Evolutionary conservation across 148 eudicot genomes (phyloP).

Genomic region (Camellia lanceoleosa): DNA sequence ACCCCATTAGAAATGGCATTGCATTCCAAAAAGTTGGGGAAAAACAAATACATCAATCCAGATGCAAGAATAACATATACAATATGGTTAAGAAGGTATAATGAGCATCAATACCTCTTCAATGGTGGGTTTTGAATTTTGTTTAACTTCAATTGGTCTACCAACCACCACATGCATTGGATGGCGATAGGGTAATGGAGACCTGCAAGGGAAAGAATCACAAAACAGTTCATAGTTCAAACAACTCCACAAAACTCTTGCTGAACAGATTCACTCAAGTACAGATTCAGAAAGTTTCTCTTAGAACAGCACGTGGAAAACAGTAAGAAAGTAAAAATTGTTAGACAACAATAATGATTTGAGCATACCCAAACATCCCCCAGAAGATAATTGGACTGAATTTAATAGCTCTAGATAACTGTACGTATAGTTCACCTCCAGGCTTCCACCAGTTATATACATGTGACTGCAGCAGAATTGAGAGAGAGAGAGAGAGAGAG

Average conservation of each 20-base stretch:
- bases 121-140: slow-evolving; percentile 53
- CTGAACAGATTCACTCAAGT: background rate
- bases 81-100: background rate
- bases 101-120: slow-evolving; percentile 58
- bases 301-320: background rate
- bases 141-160: slow-evolving; percentile 62
- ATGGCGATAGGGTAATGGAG: slow-evolving; percentile 57
- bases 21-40: no score
- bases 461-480: slow-evolving; percentile 49
- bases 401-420: slow-evolving; percentile 59
- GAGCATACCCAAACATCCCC: slow-evolving; percentile 79
- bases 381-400: slow-evolving; percentile 75
- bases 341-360: no score
- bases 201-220: slow-evolving; percentile 38
- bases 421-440: slow-evolving; percentile 48
- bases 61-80: background rate
- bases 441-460: slow-evolving; percentile 96
- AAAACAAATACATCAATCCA: no score
- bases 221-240: background rate
- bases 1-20: no score
- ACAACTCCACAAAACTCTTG: background rate
- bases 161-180: slow-evolving; percentile 89
- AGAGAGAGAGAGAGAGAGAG: background rate
- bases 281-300: background rate
- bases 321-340: background rate